A percentile compares a stretch with the other conserved stretches of the same genome.
Conservation (phyloP, 2,329 filamentous ascomycete species). For the Botrytis aclada region DNA sequence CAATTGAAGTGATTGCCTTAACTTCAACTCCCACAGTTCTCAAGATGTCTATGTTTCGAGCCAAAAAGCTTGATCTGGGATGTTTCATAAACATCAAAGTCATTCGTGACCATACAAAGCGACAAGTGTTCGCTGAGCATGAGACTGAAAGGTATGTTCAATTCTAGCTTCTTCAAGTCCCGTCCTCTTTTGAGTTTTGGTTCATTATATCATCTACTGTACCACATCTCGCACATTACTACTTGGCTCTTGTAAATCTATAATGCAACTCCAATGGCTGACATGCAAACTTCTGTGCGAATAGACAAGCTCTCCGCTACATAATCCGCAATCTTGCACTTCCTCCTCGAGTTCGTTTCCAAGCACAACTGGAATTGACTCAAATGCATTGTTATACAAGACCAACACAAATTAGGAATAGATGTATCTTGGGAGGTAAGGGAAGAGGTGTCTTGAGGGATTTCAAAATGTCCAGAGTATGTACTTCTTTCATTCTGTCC, state of each 20-base stretch:
- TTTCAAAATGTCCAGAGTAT: slow-evolving; percentile 87
- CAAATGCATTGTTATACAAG: slow-evolving; percentile 97
- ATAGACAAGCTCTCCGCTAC: slow-evolving; percentile 87
- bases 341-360: slow-evolving; percentile 74
- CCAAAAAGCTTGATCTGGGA: slow-evolving; percentile 85
- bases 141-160: slow-evolving; percentile 72
- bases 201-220: not conserved
- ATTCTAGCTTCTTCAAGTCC: not conserved
- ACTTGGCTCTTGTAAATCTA: not conserved
- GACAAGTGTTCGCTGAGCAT: slow-evolving; percentile 81
- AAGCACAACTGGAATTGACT: slow-evolving; percentile 87
- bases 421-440: slow-evolving; percentile 90
- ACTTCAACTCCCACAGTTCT: slow-evolving; percentile 17
- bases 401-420: slow-evolving; percentile 88
- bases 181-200: not conserved
- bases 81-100: slow-evolving; percentile 83
- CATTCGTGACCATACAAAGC: slow-evolving; percentile 94
- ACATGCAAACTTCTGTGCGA: slow-evolving; percentile 10
- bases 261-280: not conserved
- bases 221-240: not conserved
- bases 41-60: slow-evolving; percentile 79
- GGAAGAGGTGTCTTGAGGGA: slow-evolving; percentile 86
- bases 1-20: not conserved
- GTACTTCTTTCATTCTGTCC: slow-evolving; percentile 40
- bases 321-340: slow-evolving; percentile 91